These are phyloP conservation scores for Aspergillus felis DNA, from an alignment of 2,329 filamentous ascomycete genomes.

Conservation along the genomic window DNA sequence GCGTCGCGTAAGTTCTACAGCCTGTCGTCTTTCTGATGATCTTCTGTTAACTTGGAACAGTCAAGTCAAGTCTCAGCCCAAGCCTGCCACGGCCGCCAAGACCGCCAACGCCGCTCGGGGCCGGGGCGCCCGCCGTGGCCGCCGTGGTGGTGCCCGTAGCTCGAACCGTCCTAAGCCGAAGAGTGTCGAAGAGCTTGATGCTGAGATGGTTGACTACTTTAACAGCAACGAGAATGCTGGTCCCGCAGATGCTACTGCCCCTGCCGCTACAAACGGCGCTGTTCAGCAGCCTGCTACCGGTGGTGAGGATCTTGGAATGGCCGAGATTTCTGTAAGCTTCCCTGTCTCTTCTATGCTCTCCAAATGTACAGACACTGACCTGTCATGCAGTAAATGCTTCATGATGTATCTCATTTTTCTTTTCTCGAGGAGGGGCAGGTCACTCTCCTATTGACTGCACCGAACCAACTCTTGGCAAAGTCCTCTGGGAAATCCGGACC, in stretches of 20 bases:
- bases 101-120: constrained; percentile 48
- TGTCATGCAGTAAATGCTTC: constrained; percentile 12
- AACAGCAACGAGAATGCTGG: constrained; percentile 37
- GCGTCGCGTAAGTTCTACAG: constrained; percentile 62
- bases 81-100: constrained; percentile 75
- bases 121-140: constrained; percentile 41
- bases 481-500: constrained; percentile 1
- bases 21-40: background rate
- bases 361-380: background rate
- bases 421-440: constrained; percentile 3
- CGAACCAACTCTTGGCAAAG: background rate
- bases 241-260: constrained; percentile 41
- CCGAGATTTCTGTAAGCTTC: constrained; percentile 52
- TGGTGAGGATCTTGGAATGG: constrained; percentile 52
- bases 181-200: constrained; percentile 92
- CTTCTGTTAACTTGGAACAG: constrained; percentile 28
- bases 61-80: constrained; percentile 70
- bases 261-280: constrained; percentile 40
- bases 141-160: constrained; percentile 54
- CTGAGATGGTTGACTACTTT: constrained; percentile 97
- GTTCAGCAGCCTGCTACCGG: constrained; percentile 47
- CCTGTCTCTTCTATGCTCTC: background rate
- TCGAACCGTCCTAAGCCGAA: constrained; percentile 70
- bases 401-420: constrained; percentile 6
- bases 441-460: constrained; percentile 2